These are phyloP conservation scores for Podospora comata DNA, from an alignment of 495 filamentous ascomycete genomes.

Conservation along the genomic window DNA sequence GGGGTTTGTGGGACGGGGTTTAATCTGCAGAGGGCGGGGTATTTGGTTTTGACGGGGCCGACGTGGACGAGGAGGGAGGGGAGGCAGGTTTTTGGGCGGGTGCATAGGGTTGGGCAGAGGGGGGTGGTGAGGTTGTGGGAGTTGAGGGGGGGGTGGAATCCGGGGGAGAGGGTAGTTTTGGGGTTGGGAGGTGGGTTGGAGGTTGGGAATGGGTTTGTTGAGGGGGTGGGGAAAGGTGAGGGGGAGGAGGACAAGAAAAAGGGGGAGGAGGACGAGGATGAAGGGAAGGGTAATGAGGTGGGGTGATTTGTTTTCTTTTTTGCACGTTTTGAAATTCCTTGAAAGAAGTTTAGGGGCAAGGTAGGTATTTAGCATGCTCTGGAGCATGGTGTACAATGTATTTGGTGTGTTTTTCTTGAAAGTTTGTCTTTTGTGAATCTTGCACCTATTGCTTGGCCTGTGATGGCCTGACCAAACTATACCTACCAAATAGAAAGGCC, in stretches of 20 bases:
- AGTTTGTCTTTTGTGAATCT: too few species aligned
- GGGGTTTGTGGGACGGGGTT: conserved; percentile 29
- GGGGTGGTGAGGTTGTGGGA: conserved; percentile 17
- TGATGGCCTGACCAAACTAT: too few species aligned
- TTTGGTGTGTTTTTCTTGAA: too few species aligned
- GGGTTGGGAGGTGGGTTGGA: conserved; percentile 17
- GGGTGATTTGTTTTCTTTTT: neutral
- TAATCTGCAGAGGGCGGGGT: conserved; percentile 29
- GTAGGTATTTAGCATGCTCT: too few species aligned
- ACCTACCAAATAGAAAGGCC: too few species aligned
- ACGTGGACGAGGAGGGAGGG: conserved; percentile 28
- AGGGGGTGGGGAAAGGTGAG: conserved; percentile 6
- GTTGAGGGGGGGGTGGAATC: conserved; percentile 25
- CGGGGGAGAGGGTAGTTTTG: conserved; percentile 23
- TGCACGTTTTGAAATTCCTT: neutral
- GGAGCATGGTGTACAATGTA: too few species aligned
- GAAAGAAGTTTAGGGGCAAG: too few species aligned
- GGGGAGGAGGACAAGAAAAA: conserved; percentile 2
- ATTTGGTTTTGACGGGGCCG: conserved; percentile 27
- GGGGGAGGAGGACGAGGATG: conserved; percentile 8
- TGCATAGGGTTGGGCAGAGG: conserved; percentile 28
- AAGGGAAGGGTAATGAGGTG: too few species aligned
- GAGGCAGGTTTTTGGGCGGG: conserved; percentile 31
- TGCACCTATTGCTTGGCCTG: too few species aligned
- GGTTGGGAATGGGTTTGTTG: conserved; percentile 12